Evolutionary conservation across 2,329 filamentous ascomycete species (phyloP), one percentile per base, ranked within the genome.

Genomic region (Exophiala spinifera): DNA sequence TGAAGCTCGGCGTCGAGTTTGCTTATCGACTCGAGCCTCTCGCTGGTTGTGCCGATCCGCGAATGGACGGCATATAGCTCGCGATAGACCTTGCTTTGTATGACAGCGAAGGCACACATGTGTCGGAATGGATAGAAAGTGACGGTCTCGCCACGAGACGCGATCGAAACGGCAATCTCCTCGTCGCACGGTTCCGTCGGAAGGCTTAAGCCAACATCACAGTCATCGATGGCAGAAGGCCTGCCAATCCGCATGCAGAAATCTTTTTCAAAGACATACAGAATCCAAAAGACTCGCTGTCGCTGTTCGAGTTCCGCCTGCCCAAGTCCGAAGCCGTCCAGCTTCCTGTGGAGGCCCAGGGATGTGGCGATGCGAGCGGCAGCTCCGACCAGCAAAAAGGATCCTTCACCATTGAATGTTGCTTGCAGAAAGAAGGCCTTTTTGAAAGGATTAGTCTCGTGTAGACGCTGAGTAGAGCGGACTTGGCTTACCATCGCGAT

Each of bases 251-350:
- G 49, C 8, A 33, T 46, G 11, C 50, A 40, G 23, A 57, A 13
- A 17, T 57, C 55, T 25, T 53, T 57, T 23, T 57, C 55, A 15
- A 57, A 6, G 28, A 50, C 44, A 40, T 50, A 57, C 34, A 53
- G 15, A 20, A 57, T 43, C 55, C 55, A 57, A 21, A 53, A 57
- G n/a, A 57, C 55, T 15, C 50, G 45, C 42, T 57, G 55, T 14
- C 50, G 50, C 17, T 57, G 55, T 19, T 50, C 36, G 8, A 52
- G 28, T 20, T 56, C 53, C 23, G 45, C 25, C n/a, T 46, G 25
- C n/a, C 43, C 21, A 14, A 56, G 37, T 20, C 53, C 53, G 36
- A 56, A 56, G n/a, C 53, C 49, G 33, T 49, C 44, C 25, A 56
- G 53, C 28, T 39, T 48, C 36, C 40, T 44, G 42, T 56, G 53